Percentiles rank a stretch among this genome's conserved stretches.
Evolutionary conservation across 805 yeast species (phyloP).

Genomic region (Cyberlindnera xylosilytica): DNA sequence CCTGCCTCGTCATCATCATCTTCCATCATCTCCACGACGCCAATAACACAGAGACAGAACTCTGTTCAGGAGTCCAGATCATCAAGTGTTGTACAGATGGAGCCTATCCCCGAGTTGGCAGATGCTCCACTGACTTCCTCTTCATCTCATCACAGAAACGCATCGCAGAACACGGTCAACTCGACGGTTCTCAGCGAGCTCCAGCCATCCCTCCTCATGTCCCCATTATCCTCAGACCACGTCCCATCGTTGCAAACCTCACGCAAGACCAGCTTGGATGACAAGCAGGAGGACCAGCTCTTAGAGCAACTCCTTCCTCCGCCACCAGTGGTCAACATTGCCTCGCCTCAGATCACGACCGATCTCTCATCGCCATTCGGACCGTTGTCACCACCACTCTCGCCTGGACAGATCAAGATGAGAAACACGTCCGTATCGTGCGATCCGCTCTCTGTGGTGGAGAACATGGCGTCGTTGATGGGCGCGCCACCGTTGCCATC

Average conservation of each 20-base stretch:
- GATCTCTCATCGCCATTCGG: constrained; percentile 7
- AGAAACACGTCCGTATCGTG: constrained; percentile 8
- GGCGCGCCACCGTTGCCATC: not conserved
- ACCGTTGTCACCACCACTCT: constrained; percentile 14
- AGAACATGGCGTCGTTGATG: not conserved
- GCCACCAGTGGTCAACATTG: constrained; percentile 2
- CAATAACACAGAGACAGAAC: constrained; percentile 2
- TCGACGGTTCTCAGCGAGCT: not conserved
- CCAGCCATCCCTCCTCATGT: not conserved
- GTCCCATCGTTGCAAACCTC: not conserved
- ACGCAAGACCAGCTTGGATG: constrained; percentile 5
- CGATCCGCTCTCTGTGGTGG: constrained; percentile 14
- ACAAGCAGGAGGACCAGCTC: constrained; percentile 1
- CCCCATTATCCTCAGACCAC: not conserved
- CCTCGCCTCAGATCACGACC: constrained; percentile 4
- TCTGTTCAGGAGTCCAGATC: constrained; percentile 6
- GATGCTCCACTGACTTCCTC: not conserved
- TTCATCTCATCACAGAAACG: not conserved
- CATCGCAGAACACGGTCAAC: not conserved
- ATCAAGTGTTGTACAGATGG: constrained; percentile 8
- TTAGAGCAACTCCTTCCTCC: constrained; percentile 13
- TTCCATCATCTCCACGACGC: not conserved
- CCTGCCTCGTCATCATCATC: constrained; percentile 1
- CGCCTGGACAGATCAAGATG: constrained; percentile 5
- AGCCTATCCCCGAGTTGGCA: constrained; percentile 4